Conservation (phyloP, 306 rosid species). For the Cyclanthera cordifolia region DNA sequence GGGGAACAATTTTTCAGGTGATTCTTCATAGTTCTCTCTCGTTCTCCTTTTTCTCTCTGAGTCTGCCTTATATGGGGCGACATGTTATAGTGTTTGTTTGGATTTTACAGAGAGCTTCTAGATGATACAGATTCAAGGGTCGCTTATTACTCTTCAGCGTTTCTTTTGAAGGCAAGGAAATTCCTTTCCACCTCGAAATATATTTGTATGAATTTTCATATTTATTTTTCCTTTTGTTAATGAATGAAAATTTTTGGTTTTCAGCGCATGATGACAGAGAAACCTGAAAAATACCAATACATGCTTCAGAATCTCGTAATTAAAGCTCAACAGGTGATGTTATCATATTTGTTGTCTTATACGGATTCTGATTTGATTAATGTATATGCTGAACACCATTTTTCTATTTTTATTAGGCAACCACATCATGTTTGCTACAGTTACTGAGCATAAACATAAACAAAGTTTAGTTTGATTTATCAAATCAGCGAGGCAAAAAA, state of each 20-base stretch:
- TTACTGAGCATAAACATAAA: neutral
- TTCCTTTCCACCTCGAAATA: neutral
- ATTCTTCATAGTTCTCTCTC: slow-evolving; percentile 17
- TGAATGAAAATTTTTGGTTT: slow-evolving; percentile 11
- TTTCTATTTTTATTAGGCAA: neutral
- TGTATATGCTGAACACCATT: neutral
- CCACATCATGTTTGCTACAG: neutral
- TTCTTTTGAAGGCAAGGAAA: slow-evolving; percentile 85
- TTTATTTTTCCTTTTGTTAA: slow-evolving; percentile 15
- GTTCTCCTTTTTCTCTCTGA: neutral
- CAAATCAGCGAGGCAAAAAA: neutral
- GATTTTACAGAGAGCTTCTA: slow-evolving; percentile 66
- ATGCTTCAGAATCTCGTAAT: slow-evolving; percentile 93
- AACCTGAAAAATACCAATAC: slow-evolving; percentile 89
- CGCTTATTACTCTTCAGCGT: slow-evolving; percentile 88
- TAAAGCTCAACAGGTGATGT: slow-evolving; percentile 92
- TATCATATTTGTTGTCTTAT: neutral
- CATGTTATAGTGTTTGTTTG: slow-evolving; percentile 11
- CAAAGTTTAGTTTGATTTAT: neutral
- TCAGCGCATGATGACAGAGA: slow-evolving; percentile 94
- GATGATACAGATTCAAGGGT: slow-evolving; percentile 98
- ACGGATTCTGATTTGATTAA: neutral
- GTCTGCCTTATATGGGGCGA: slow-evolving; percentile 10
- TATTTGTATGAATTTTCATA: slow-evolving; percentile 7
- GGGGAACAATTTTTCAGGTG: slow-evolving; percentile 91